These are phyloP conservation scores for Angomonas deanei DNA, from an alignment of 208 protist species.

Conservation along the genomic window DNA sequence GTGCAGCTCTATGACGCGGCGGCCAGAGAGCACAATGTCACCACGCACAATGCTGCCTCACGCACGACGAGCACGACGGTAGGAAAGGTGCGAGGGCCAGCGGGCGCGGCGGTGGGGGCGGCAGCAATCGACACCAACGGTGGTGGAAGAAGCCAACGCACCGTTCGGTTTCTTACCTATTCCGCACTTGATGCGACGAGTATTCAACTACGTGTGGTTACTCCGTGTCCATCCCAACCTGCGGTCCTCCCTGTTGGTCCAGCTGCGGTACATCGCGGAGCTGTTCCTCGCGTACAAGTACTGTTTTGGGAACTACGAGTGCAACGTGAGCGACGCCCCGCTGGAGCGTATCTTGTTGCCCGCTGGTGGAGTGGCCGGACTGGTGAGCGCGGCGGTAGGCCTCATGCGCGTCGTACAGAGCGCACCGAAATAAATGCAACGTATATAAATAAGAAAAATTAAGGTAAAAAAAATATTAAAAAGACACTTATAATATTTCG, in stretches of 20 bases:
- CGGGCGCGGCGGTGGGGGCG: neutral
- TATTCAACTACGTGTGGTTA: conserved; percentile 81
- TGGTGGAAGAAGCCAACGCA: neutral
- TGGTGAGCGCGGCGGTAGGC: conserved; percentile 59
- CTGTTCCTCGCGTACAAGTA: conserved; percentile 77
- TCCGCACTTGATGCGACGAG: conserved; percentile 63
- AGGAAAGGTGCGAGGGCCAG: neutral
- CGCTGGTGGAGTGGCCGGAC: conserved; percentile 48
- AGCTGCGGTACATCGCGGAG: conserved; percentile 75
- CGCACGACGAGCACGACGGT: no score
- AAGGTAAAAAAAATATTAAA: conserved; percentile 8
- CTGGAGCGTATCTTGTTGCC: conserved; percentile 51
- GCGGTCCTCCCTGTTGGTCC: conserved; percentile 58
- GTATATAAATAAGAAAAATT: neutral
- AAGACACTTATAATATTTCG: conserved; percentile 9
- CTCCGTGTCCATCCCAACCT: conserved; percentile 69
- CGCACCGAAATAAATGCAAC: conserved; percentile 31
- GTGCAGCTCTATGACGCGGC: conserved; percentile 31
- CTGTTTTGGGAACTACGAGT: conserved; percentile 72
- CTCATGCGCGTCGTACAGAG: conserved; percentile 70
- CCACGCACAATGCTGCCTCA: neutral
- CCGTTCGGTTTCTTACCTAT: conserved; percentile 49
- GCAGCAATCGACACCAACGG: neutral
- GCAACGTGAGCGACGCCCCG: conserved; percentile 40
- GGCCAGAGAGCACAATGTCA: neutral